Base-by-base conservation (phyloP, 2,329 filamentous ascomycete genomes). In the Botrytis tulipae region DNA sequence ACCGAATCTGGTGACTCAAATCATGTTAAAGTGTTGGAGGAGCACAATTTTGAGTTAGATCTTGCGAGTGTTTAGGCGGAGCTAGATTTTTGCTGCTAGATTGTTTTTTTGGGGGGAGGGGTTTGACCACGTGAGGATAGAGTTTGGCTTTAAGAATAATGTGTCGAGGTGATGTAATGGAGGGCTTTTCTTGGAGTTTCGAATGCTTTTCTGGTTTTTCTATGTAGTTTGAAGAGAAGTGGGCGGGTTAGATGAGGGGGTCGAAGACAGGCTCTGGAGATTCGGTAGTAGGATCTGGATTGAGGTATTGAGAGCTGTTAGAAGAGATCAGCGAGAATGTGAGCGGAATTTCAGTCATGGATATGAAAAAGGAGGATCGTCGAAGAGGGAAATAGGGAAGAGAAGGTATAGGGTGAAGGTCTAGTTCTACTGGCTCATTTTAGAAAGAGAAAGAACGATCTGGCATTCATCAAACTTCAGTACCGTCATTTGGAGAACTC, bases 1-100 rank as follows among this genome's bases (percentile, higher is more conserved):
- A n/a, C 8, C 14, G 0, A 32, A 29, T 32, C n/a, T 18, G 18
- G 51, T 29, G 14, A 29, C 14, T 6, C 1, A 57, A 3, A 1
- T 32, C n/a, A 57, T 29, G 0, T 32, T 18, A n/a, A 4, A 18
- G 1, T 29, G 3, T 18, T 8, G 0, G 0, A 2, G 3, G 8
- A 29, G 51, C 14, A 12, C n/a, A 14, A 54, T 3, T 18, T 54
- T 8, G 8, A 12, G 25, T 16, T 6, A 9, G 3, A 29, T 29
- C 1, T 57, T 3, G n/a, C 51, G 18, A 4, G n/a, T 4, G 2
- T 57, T 1, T 29, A 4, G n/a, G 7, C 18, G 6, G n/a, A 29
- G 14, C 7, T 29, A 29, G 14, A 18, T 7, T 8, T 29, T n/a
- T 1, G 2, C 51, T 29, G 18, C 7, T 8, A 8, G 14, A 18